These are phyloP conservation scores for Cryptococcus sp. DNA, from an alignment of 1,284 basidiomycete species.

Conservation along the genomic window DNA sequence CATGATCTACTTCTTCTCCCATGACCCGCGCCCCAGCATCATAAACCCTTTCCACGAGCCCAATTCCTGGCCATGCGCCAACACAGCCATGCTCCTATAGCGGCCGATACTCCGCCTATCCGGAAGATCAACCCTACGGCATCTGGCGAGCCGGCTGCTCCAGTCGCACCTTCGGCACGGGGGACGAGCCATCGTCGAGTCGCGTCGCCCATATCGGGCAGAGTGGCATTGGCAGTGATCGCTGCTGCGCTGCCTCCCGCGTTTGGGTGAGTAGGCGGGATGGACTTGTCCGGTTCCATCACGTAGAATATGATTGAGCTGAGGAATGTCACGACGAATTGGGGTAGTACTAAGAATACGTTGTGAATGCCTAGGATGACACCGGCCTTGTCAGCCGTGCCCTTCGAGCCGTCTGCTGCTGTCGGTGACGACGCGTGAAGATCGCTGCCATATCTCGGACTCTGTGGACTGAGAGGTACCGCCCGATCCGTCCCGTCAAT, in stretches of 20 bases:
- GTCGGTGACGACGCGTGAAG: background rate
- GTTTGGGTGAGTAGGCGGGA: conserved; percentile 36
- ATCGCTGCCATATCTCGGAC: background rate
- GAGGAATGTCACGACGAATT: conserved; percentile 58
- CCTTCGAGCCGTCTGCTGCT: conserved; percentile 8
- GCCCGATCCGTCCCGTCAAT: background rate
- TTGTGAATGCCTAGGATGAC: conserved; percentile 91
- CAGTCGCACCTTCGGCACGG: conserved; percentile 13
- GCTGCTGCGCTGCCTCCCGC: conserved; percentile 5
- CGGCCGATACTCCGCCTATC: conserved; percentile 71
- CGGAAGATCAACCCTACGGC: conserved; percentile 79
- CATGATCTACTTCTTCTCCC: no score
- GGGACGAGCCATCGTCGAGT: conserved; percentile 4
- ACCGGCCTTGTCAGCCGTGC: conserved; percentile 78
- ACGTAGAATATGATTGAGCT: conserved; percentile 57
- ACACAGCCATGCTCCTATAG: conserved; percentile 68
- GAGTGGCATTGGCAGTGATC: conserved; percentile 15
- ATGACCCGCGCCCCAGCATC: background rate
- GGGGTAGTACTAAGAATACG: conserved; percentile 74
- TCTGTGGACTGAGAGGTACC: background rate
- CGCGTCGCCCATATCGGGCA: conserved; percentile 6
- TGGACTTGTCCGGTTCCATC: conserved; percentile 50
- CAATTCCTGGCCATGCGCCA: conserved; percentile 62
- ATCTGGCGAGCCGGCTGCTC: conserved; percentile 47
- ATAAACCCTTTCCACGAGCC: conserved; percentile 30